Percentiles rank a stretch among this genome's conserved stretches.
Evolutionary conservation across 1,284 basidiomycete species (phyloP).

Genomic region (Tremellales sp.): DNA sequence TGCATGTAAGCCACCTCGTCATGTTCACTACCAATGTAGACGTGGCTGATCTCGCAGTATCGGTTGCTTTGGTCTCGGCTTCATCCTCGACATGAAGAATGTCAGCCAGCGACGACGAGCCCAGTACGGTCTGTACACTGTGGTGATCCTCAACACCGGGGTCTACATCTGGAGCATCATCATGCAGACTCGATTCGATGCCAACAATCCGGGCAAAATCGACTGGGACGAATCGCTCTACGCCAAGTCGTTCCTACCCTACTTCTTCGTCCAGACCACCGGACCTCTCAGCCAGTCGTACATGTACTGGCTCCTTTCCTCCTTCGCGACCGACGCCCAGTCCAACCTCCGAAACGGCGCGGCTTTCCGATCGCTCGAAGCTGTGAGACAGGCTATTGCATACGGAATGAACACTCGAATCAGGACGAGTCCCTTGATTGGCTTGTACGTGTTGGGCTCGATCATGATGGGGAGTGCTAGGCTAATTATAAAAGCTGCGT

Average conservation of each 20-base stretch:
- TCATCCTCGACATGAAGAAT: conserved; percentile 21
- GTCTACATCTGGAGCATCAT: conserved; percentile 25
- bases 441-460: conserved; percentile 8
- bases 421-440: conserved; percentile 13
- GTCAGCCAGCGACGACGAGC: conserved; percentile 23
- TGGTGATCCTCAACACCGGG: conserved; percentile 16
- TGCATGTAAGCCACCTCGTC: conserved; percentile 20
- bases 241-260: conserved; percentile 22
- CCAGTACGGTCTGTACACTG: conserved; percentile 19
- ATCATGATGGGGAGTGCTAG: neutral
- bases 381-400: conserved; percentile 20
- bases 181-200: conserved; percentile 16
- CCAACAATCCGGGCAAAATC: conserved; percentile 14
- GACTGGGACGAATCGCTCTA: conserved; percentile 21
- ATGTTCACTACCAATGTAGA: neutral
- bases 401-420: conserved; percentile 23
- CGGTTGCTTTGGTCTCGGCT: conserved; percentile 25
- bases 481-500: conserved; percentile 10
- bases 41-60: conserved; percentile 7
- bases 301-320: conserved; percentile 31
- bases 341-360: conserved; percentile 18
- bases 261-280: conserved; percentile 27
- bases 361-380: conserved; percentile 19
- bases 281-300: conserved; percentile 26
- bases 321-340: conserved; percentile 22